phyloP scores from a whole-genome alignment of 768 basidiomycete genomes.

The Neoboletus subvelutipes region DNA sequence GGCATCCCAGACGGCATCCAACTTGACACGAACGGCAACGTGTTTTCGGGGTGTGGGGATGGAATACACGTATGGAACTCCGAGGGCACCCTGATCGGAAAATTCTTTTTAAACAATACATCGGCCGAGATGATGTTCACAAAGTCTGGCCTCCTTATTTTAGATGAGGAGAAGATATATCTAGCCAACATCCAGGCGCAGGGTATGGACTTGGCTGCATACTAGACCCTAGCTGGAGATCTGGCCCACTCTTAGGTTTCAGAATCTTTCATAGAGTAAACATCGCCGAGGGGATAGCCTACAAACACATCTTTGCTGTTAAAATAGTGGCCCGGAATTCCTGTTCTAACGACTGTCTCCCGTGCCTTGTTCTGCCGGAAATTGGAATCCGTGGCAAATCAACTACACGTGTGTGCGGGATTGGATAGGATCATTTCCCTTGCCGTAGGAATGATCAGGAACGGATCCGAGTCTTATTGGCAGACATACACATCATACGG shows the following conservation, averaged over 20 bases:
- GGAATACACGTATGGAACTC: slow-evolving; percentile 63
- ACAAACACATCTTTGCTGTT: too few relatives aligned
- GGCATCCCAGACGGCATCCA: slow-evolving; percentile 70
- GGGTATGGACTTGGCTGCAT: slow-evolving; percentile 16
- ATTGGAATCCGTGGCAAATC: not conserved
- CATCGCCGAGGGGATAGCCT: not conserved
- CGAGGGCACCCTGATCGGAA: slow-evolving; percentile 43
- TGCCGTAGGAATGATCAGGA: not conserved
- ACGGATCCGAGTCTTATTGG: not conserved
- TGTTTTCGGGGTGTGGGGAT: slow-evolving; percentile 66
- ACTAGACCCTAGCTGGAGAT: slow-evolving; percentile 5
- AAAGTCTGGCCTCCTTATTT: slow-evolving; percentile 38
- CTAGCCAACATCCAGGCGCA: slow-evolving; percentile 28
- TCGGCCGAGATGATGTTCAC: slow-evolving; percentile 44
- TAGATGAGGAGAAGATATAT: slow-evolving; percentile 35
- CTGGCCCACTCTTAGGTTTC: not conserved
- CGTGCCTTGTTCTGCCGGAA: not conserved
- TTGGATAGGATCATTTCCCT: too few relatives aligned
- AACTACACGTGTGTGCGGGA: not conserved
- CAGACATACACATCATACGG: not conserved
- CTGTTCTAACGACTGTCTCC: too few relatives aligned
- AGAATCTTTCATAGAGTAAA: not conserved
- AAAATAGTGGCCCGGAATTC: not conserved
- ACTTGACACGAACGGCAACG: slow-evolving; percentile 61
- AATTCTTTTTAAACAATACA: slow-evolving; percentile 23